phyloP scores from a whole-genome alignment of 2,329 filamentous ascomycete species.

The Niveomyces coronatus region DNA sequence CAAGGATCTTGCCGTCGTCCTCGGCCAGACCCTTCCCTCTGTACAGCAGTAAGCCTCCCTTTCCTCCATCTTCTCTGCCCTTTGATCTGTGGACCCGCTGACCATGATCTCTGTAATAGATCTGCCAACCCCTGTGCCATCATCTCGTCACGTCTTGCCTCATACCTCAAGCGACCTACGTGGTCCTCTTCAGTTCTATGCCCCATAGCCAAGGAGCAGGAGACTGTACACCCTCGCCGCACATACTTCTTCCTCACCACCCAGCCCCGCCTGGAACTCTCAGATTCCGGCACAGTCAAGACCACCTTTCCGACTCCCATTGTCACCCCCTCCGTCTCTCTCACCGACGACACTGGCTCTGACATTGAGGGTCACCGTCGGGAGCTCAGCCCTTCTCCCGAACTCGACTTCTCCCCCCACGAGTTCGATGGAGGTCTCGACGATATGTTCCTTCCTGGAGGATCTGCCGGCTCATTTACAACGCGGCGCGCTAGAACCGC shows the following conservation, averaged over 20 bases:
- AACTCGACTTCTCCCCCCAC: slow-evolving; percentile 80
- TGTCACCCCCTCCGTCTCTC: slow-evolving; percentile 66
- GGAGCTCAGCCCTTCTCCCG: slow-evolving; percentile 80
- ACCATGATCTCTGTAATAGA: slow-evolving; percentile 40
- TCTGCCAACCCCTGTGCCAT: slow-evolving; percentile 93
- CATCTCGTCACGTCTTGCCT: slow-evolving; percentile 81
- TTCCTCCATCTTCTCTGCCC: slow-evolving; percentile 11
- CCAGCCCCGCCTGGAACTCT: slow-evolving; percentile 72
- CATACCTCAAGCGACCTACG: slow-evolving; percentile 77
- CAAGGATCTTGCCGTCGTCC: slow-evolving; percentile 77
- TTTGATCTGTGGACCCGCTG: slow-evolving; percentile 14
- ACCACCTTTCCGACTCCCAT: slow-evolving; percentile 43
- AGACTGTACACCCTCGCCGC: slow-evolving; percentile 83
- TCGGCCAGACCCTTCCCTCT: slow-evolving; percentile 65
- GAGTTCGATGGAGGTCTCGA: slow-evolving; percentile 71
- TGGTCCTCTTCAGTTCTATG: slow-evolving; percentile 73
- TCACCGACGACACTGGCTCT: slow-evolving; percentile 38
- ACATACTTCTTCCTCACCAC: slow-evolving; percentile 95
- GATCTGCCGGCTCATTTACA: slow-evolving; percentile 55
- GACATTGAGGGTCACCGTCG: slow-evolving; percentile 59
- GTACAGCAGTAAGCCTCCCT: slow-evolving; percentile 73
- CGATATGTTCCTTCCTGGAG: slow-evolving; percentile 46
- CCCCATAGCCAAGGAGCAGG: slow-evolving; percentile 84
- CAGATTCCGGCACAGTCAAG: slow-evolving; percentile 30
- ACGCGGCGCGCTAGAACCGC: slow-evolving; percentile 29